Evolutionary conservation across 805 yeast genomes (phyloP).

Genomic region (Jamesozyma hellenica): DNA sequence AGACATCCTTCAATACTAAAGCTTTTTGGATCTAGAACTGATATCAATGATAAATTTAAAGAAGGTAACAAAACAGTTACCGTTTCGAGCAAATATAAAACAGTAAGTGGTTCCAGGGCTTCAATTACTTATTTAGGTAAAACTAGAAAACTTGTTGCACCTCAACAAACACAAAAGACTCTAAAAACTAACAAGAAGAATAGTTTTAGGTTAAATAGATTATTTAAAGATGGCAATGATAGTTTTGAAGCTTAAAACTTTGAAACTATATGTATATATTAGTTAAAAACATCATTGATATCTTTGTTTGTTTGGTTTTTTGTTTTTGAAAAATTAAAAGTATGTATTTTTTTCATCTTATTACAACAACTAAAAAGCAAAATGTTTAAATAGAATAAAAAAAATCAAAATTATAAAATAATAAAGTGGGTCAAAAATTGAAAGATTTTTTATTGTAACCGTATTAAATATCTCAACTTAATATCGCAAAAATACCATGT

Average conservation of each 20-base stretch:
- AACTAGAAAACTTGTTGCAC: constrained; percentile 26
- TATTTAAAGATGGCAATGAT: constrained; percentile 14
- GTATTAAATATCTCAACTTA: no score
- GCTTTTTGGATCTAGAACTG: constrained; percentile 35
- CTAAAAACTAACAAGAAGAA: background rate
- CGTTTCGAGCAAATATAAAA: constrained; percentile 42
- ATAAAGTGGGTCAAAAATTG: no score
- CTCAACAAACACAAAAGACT: constrained; percentile 8
- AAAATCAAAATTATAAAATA: no score
- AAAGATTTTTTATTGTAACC: no score
- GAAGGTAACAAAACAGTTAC: constrained; percentile 40
- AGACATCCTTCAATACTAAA: constrained; percentile 37
- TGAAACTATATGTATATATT: background rate
- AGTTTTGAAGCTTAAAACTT: constrained; percentile 12
- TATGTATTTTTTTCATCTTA: no score
- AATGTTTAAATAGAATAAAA: no score
- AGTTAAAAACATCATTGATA: no score
- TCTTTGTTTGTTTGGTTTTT: no score
- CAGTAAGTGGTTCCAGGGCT: constrained; percentile 46
- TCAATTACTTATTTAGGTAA: constrained; percentile 47
- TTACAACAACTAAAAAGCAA: no score
- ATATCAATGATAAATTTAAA: constrained; percentile 32
- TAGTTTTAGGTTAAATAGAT: constrained; percentile 4
- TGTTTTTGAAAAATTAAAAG: no score
- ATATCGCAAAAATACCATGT: no score